These are phyloP conservation scores for Didymella pinodella DNA, from an alignment of 2,329 filamentous ascomycete species.

Conservation along the genomic window DNA sequence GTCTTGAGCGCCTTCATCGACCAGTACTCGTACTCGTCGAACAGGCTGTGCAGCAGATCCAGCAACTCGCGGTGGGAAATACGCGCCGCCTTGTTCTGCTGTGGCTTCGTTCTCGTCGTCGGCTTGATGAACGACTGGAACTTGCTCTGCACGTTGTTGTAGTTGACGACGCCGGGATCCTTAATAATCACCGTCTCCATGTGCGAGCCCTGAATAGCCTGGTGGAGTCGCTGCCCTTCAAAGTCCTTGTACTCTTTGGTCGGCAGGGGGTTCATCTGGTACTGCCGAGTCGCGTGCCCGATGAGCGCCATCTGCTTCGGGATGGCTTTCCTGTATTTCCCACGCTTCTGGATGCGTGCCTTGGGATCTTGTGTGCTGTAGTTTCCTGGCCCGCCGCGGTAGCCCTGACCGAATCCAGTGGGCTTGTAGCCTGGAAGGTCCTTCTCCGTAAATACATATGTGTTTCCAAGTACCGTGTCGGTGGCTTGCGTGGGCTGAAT, in stretches of 20 bases:
- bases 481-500: constrained; percentile 67
- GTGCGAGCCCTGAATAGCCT: constrained; percentile 55
- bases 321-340: constrained; percentile 48
- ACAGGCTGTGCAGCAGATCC: constrained; percentile 83
- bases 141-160: constrained; percentile 40
- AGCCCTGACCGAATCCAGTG: constrained; percentile 38
- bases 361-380: constrained; percentile 44
- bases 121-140: constrained; percentile 47
- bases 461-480: constrained; percentile 75
- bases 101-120: constrained; percentile 31
- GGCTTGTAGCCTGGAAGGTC: constrained; percentile 79
- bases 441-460: constrained; percentile 92
- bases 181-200: constrained; percentile 42
- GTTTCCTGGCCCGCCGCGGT: constrained; percentile 33
- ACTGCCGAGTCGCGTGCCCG: constrained; percentile 67
- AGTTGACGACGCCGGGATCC: constrained; percentile 34
- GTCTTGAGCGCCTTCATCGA: constrained; percentile 86
- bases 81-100: constrained; percentile 80
- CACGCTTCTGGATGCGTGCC: constrained; percentile 45
- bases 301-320: constrained; percentile 62
- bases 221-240: constrained; percentile 51
- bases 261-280: constrained; percentile 58
- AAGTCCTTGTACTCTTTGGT: constrained; percentile 55
- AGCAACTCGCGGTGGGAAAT: constrained; percentile 88
- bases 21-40: constrained; percentile 90